Percentiles rank a stretch among this genome's conserved stretches.
Conservation (phyloP, 2,329 filamentous ascomycete genomes). For the Diaporthe velutina region DNA sequence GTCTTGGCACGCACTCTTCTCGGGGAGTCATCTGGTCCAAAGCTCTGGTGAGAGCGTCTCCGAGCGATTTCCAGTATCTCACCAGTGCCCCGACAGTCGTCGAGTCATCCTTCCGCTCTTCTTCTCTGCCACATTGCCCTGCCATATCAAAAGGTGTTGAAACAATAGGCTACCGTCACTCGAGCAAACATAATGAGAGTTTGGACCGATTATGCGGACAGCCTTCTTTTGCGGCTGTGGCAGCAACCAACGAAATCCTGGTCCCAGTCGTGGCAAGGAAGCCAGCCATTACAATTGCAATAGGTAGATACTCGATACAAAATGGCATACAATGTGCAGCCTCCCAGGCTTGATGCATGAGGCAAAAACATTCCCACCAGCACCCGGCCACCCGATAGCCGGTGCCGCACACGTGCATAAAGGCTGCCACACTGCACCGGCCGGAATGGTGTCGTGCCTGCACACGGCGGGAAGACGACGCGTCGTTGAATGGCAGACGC, state of each 20-base stretch:
- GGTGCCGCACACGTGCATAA: slow-evolving; percentile 25
- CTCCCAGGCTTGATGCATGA: slow-evolving; percentile 11
- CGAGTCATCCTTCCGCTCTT: neutral
- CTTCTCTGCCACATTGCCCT: neutral
- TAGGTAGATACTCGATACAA: slow-evolving; percentile 9
- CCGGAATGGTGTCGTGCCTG: slow-evolving; percentile 10
- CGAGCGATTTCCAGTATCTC: neutral
- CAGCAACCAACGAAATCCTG: slow-evolving; percentile 5
- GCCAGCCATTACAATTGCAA: slow-evolving; percentile 29
- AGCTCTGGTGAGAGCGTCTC: neutral
- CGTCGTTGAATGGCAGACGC: slow-evolving; percentile 28
- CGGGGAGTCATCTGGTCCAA: slow-evolving; percentile 3
- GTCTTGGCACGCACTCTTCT: neutral
- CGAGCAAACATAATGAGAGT: neutral
- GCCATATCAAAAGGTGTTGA: neutral
- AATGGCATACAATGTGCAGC: slow-evolving; percentile 5
- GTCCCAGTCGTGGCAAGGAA: slow-evolving; percentile 2
- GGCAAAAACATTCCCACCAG: neutral
- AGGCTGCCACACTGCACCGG: slow-evolving; percentile 16
- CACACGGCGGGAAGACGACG: slow-evolving; percentile 7
- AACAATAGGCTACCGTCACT: neutral
- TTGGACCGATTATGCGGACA: neutral
- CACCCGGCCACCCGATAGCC: slow-evolving; percentile 10
- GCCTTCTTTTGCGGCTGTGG: neutral
- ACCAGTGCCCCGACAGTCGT: neutral